Percentiles rank a stretch among this genome's conserved stretches.
phyloP scores from a whole-genome alignment of 192 early-diverging fungal species.

The Phycomyces blakesleeanus region DNA sequence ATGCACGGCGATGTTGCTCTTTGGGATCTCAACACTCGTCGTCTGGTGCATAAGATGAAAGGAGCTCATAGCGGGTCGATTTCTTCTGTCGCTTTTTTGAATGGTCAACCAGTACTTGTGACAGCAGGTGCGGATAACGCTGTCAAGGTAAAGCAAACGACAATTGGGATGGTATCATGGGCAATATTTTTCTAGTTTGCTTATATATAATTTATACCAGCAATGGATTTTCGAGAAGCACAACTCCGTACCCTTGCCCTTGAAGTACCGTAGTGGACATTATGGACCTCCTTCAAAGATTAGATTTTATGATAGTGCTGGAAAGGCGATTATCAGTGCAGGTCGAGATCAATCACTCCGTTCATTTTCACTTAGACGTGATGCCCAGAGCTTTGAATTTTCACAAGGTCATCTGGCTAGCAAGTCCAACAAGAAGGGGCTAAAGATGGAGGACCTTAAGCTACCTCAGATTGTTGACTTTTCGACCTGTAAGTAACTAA shows the following conservation, averaged over 20 bases:
- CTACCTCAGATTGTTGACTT: conserved; percentile 75
- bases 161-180: not conserved
- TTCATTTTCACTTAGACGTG: conserved; percentile 78
- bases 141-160: conserved; percentile 57
- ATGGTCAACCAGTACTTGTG: conserved; percentile 80
- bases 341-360: conserved; percentile 84
- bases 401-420: conserved; percentile 75
- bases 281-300: conserved; percentile 77
- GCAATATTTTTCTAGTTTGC: not conserved
- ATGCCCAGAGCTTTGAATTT: conserved; percentile 79
- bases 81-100: conserved; percentile 74
- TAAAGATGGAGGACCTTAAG: conserved; percentile 63
- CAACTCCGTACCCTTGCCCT: conserved; percentile 74
- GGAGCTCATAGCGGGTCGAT: conserved; percentile 82
- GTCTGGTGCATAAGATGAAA: conserved; percentile 74
- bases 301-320: conserved; percentile 72
- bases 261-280: conserved; percentile 87
- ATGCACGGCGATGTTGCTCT: conserved; percentile 84
- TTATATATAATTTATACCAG: conserved; percentile 21
- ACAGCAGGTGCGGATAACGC: conserved; percentile 89
- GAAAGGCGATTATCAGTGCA: conserved; percentile 69
- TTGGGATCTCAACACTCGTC: conserved; percentile 86
- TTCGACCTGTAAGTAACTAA: conserved; percentile 50
- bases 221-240: conserved; percentile 93
- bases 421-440: conserved; percentile 58